These are phyloP conservation scores for Mangifera indica DNA, from an alignment of 345 rosid species.

Conservation along the genomic window DNA sequence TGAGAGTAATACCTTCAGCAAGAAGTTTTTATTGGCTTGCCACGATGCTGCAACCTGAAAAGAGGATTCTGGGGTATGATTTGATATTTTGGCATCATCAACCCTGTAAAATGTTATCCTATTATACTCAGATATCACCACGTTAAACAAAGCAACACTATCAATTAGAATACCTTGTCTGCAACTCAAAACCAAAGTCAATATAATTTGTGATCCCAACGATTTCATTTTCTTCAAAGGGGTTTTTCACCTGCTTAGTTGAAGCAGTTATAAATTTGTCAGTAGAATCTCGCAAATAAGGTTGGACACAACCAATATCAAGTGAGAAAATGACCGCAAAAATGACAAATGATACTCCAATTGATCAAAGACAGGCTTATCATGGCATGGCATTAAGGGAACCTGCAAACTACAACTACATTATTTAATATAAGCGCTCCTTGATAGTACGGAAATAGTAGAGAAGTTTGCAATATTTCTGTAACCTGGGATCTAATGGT, in stretches of 20 bases:
- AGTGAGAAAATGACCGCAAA: neutral
- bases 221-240: constrained; percentile 67
- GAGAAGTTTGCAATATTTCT: neutral
- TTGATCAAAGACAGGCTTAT: neutral
- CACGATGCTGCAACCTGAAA: constrained; percentile 91
- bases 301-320: neutral
- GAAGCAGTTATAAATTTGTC: constrained; percentile 18
- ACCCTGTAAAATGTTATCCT: constrained; percentile 40
- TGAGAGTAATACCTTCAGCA: constrained; percentile 58
- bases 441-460: neutral
- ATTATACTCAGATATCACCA: constrained; percentile 21
- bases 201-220: constrained; percentile 94
- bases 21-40: constrained; percentile 93
- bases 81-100: constrained; percentile 46
- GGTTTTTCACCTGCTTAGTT: constrained; percentile 75
- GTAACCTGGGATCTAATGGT: neutral
- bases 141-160: neutral
- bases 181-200: constrained; percentile 87
- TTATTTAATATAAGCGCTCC: neutral
- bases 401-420: neutral
- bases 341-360: constrained; percentile 6
- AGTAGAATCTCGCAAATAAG: constrained; percentile 14
- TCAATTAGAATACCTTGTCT: constrained; percentile 55
- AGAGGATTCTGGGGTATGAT: constrained; percentile 51
- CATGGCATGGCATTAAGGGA: neutral